Evolutionary conservation across 805 yeast genomes (phyloP).

Genomic region (Candida khao-thaluensis): DNA sequence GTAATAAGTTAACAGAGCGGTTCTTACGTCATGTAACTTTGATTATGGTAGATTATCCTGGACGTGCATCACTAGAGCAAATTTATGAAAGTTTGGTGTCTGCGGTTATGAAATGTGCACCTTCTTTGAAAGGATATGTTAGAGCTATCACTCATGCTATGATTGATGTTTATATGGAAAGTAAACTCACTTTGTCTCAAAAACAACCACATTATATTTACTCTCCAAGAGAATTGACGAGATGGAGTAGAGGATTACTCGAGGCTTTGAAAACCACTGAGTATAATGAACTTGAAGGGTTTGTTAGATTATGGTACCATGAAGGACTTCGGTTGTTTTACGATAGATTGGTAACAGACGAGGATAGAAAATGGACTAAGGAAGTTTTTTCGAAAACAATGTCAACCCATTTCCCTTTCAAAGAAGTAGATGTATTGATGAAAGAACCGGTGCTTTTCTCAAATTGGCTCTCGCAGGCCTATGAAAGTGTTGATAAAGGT

Average conservation of each 20-base stretch:
- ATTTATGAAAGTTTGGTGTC: constrained; percentile 62
- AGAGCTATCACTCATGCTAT: constrained; percentile 59
- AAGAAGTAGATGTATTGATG: constrained; percentile 35
- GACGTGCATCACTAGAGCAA: constrained; percentile 53
- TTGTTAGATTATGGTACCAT: constrained; percentile 72
- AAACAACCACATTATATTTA: constrained; percentile 63
- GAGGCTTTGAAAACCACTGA: constrained; percentile 44
- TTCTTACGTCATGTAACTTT: constrained; percentile 67
- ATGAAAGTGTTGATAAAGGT: constrained; percentile 50
- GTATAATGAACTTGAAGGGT: constrained; percentile 35
- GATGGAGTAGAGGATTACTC: constrained; percentile 80
- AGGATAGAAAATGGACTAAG: constrained; percentile 53
- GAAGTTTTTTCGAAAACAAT: constrained; percentile 33
- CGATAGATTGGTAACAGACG: constrained; percentile 57
- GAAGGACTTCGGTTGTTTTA: constrained; percentile 77
- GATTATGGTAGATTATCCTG: constrained; percentile 79
- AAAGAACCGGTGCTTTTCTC: constrained; percentile 62
- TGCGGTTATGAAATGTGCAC: constrained; percentile 60
- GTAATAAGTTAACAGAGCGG: constrained; percentile 55
- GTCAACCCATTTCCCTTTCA: constrained; percentile 44
- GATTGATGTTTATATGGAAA: constrained; percentile 55
- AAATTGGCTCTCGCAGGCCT: constrained; percentile 69
- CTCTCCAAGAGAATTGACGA: constrained; percentile 87
- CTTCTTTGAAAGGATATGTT: constrained; percentile 56
- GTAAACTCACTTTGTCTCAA: constrained; percentile 41